Evolutionary conservation across 192 early-diverging fungal species (phyloP).

Genomic region (Coemansia sp.): DNA sequence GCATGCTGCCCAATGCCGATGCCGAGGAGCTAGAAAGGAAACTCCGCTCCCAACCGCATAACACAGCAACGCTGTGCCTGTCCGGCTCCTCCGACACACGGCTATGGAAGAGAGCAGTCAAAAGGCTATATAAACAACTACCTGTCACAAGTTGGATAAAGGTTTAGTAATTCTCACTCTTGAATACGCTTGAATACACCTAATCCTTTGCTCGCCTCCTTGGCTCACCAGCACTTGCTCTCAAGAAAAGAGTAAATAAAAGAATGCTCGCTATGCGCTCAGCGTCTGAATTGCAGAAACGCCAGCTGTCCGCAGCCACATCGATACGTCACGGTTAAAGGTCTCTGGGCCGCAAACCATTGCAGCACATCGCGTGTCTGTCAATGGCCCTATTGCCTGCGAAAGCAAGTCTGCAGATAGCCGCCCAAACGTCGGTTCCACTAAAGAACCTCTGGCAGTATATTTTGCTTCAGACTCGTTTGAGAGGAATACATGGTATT

Average conservation of each 20-base stretch:
- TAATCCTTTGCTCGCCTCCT: no score
- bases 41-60: no score
- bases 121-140: no score
- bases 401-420: neutral
- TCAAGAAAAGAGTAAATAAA: neutral
- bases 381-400: neutral
- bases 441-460: neutral
- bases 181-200: no score
- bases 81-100: no score
- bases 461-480: neutral
- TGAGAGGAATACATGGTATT: conserved; percentile 22
- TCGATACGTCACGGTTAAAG: conserved; percentile 30
- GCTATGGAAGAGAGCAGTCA: no score
- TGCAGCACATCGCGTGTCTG: conserved; percentile 4
- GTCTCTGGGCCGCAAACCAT: conserved; percentile 37
- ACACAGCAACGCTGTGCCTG: no score
- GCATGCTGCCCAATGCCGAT: no score
- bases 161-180: no score
- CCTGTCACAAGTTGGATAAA: no score
- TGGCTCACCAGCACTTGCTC: no score
- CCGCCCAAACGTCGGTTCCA: neutral
- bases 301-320: conserved; percentile 19
- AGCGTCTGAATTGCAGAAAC: conserved; percentile 17
- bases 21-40: no score
- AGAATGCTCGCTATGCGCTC: neutral